Evolutionary conservation across 192 early-diverging fungal species (phyloP).

Genomic region (Funneliformis geosporum): DNA sequence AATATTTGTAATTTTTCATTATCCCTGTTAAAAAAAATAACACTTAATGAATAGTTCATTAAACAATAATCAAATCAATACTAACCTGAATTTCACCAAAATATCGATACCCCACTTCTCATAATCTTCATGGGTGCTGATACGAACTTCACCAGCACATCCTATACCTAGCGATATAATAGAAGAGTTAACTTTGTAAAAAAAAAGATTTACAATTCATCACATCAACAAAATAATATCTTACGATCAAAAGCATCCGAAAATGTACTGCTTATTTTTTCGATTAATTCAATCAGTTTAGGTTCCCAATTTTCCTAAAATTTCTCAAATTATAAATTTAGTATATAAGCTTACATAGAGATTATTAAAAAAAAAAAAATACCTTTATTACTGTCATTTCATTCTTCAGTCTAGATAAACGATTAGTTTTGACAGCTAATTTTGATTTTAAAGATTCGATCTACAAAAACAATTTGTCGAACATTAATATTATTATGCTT

Average conservation of each 20-base stretch:
- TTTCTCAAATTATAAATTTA: conserved; percentile 12
- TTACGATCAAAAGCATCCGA: conserved; percentile 68
- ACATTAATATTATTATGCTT: conserved; percentile 2
- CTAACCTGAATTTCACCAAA: conserved; percentile 87
- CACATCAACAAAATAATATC: neutral
- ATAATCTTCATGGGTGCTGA: conserved; percentile 77
- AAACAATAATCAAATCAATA: neutral
- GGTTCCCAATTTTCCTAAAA: conserved; percentile 66
- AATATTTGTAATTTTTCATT: conserved; percentile 80
- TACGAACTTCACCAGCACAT: conserved; percentile 73
- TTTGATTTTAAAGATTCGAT: conserved; percentile 48
- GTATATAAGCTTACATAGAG: neutral
- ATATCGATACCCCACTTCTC: conserved; percentile 95
- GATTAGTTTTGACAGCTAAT: conserved; percentile 44
- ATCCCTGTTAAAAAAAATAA: conserved; percentile 49
- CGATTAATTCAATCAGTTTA: conserved; percentile 61
- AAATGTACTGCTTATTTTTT: conserved; percentile 68
- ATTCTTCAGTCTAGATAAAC: conserved; percentile 39
- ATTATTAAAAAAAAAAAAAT: conserved; percentile 1
- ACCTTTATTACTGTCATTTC: conserved; percentile 44
- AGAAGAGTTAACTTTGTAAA: neutral
- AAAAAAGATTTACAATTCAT: neutral
- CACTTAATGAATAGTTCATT: neutral
- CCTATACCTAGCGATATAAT: conserved; percentile 57
- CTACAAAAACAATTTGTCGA: neutral